phyloP scores from a whole-genome alignment of 306 rosid genomes.

The Boehmeria nivea region DNA sequence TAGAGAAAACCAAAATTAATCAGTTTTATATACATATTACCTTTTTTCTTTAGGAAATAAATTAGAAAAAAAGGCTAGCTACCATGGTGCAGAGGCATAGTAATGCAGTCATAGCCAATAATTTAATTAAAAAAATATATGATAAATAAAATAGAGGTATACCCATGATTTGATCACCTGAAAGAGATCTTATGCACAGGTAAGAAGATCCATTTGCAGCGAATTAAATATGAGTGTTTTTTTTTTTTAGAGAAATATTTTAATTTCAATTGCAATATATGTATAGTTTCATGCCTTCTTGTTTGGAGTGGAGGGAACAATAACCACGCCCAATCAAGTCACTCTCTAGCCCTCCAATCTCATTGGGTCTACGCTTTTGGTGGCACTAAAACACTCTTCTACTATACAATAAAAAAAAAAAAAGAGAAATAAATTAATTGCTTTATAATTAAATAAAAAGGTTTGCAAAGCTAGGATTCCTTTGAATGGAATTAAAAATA shows the following conservation, averaged over 20 bases:
- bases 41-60: too few relatives aligned
- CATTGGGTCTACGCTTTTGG: slow-evolving; percentile 63
- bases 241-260: too few relatives aligned
- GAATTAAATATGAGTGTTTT: slow-evolving; percentile 18
- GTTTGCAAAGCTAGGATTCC: slow-evolving; percentile 37
- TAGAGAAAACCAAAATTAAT: too few relatives aligned
- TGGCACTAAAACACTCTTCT: slow-evolving; percentile 44
- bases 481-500: background rate
- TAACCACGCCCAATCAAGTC: slow-evolving; percentile 50
- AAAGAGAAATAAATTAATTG: slow-evolving; percentile 3
- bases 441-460: background rate
- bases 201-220: slow-evolving; percentile 47
- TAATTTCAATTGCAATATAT: too few relatives aligned
- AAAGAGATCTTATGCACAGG: slow-evolving; percentile 62
- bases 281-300: slow-evolving; percentile 47
- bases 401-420: slow-evolving; percentile 18
- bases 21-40: too few relatives aligned
- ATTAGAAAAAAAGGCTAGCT: too few relatives aligned
- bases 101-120: too few relatives aligned
- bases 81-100: too few relatives aligned
- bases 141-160: slow-evolving; percentile 17
- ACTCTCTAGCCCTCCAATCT: slow-evolving; percentile 31
- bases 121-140: background rate
- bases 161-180: slow-evolving; percentile 73
- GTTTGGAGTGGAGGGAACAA: slow-evolving; percentile 97